Conservation (phyloP, 208 protist genomes). For the Tetramitus jugosus region DNA sequence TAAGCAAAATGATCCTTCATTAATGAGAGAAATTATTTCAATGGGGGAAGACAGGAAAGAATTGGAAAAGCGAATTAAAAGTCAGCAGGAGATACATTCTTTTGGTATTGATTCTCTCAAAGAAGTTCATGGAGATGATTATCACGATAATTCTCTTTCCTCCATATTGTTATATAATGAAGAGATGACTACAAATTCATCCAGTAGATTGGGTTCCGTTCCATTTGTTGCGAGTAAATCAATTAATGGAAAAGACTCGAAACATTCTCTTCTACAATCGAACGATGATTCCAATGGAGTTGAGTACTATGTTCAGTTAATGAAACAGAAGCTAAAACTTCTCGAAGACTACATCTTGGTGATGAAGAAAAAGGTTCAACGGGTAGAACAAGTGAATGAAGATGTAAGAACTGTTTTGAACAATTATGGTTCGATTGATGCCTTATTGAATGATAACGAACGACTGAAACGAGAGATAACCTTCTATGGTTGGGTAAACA, state of each 20-base stretch:
- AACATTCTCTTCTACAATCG: background rate
- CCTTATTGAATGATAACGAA: background rate
- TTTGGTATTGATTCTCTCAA: background rate
- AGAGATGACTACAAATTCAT: background rate
- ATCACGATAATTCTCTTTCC: background rate
- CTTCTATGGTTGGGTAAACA: background rate
- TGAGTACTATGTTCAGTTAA: background rate
- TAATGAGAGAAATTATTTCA: background rate
- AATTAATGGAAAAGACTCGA: background rate
- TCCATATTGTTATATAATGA: background rate
- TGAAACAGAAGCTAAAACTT: background rate
- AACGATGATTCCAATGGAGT: background rate
- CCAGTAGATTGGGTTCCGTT: background rate
- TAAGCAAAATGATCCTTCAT: background rate
- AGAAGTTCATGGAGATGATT: background rate
- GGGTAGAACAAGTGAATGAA: conserved; percentile 3
- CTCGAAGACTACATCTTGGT: conserved; percentile 4
- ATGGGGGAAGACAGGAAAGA: background rate
- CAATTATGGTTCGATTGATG: background rate
- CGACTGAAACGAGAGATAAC: background rate
- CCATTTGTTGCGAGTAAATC: too few relatives aligned
- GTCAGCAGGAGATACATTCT: background rate
- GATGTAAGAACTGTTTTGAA: background rate
- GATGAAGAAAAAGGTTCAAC: conserved; percentile 13
- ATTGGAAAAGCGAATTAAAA: background rate